Base-by-base conservation (phyloP, 2,329 filamentous ascomycete species). In the Trichoderma cornu-damae region DNA sequence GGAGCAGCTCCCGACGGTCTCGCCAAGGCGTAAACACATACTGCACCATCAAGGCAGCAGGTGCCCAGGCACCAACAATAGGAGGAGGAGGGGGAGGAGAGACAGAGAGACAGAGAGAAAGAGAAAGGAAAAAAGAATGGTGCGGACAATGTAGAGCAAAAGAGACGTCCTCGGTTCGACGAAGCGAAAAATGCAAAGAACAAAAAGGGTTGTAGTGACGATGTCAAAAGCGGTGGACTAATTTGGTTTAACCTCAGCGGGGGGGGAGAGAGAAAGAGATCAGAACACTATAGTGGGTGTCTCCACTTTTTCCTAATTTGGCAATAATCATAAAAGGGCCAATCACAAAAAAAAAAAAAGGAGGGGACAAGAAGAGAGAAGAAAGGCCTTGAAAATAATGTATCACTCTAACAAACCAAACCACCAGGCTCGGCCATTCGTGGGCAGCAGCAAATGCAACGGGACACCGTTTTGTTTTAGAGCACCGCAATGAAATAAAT, bases 1-100 rank as follows among this genome's bases (percentile, higher is more conserved):
- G 70, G 58, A 90, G 78, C 60, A 92, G 81, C 68, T 90, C 87
- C 58, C 73, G 68, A 55, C 78, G 79, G 69, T 82, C 75, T 62
- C 86, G 84, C 88, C 88, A 91, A 32, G 87, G 87, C 55, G 87
- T 90, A 66, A 88, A 84, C 61, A 86, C 78, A 72, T 88, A 89
- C 67, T 85, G 83, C 26, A 87, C 83, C 85, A 88, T 88, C 30
- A 14, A 26, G 24, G 42, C 53, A 11, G 51, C 42, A 46, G 34
- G 24, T 32, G 35, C n/a, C 34, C 28, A 49, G 38, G 8, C 38
- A 37, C 35, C 49, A 22, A 37, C 22, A 24, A 30, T 30, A 9
- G 28, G 28, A 30, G 9, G 28, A 30, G 5, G 28, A 30, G 8
- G 18, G 34, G 51, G 16, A 24, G 12, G 18, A 12, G 34, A 34